Base-by-base conservation (phyloP, 768 basidiomycete species). In the Phylloporus sp. region DNA sequence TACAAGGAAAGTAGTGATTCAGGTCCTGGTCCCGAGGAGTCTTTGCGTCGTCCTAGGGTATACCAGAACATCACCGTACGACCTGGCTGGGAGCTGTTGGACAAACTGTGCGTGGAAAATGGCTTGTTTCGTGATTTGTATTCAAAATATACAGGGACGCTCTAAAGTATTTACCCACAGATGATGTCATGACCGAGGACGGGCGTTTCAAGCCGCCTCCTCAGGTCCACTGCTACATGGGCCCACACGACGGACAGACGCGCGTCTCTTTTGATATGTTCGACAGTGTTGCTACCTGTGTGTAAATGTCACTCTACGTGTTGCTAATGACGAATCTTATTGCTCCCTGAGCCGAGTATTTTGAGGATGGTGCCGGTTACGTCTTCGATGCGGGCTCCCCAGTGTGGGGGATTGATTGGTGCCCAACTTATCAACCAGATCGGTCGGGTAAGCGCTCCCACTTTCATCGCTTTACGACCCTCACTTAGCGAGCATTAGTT, bases 331-430 rank as follows among this genome's bases (percentile, higher is more conserved):
- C 45, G 22, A n/a, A 40, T 49, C 35, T 27, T 50, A 46, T 32
- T 29, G 29, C 38, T 44, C 31, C 7, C n/a, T 10, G 58, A 94
- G 91, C 81, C 34, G 72, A 81, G 10, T 80, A 78, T 56, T 69
- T 85, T 11, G 72, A 80, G 3, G 78, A 77, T 34, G 84, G 80
- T 57, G 73, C 76, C 26, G 77, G 86, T 0, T 78, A 86, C 54
- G 73, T 95, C 2, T 86, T 97, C 68, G 90, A 86, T 55, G 86
- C 89, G 0, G 97, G 97, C 6, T 88, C 86, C 3, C 88, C 91
- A 0, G 87, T 91, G n/a, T 91, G 88, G 85, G 91, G 84, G 3
- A 62, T 95, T 31, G 92, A 95, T 57, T 98, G 95, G 95, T 94
- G 93, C 66, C 95, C 97, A 4, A 81, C 85, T 22, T 78, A 86